phyloP scores from a whole-genome alignment of 192 early-diverging fungal species.

The Coemansia sp. region DNA sequence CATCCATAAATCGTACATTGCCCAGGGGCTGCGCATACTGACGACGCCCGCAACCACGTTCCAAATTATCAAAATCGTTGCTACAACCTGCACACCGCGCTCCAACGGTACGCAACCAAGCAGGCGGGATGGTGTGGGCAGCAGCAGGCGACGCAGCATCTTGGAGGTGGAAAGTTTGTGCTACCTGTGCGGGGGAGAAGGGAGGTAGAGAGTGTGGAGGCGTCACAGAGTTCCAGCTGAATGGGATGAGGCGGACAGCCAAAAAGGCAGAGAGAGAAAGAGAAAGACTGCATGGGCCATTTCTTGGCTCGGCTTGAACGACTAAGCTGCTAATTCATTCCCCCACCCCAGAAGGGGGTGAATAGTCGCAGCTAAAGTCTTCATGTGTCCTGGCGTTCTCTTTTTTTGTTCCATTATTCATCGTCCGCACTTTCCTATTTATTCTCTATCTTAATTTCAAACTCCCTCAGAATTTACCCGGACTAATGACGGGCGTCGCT shows the following conservation, averaged over 20 bases:
- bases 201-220: background rate
- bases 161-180: background rate
- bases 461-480: background rate
- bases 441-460: conserved; percentile 9
- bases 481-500: conserved; percentile 31
- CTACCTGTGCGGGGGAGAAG: background rate
- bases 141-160: conserved; percentile 22
- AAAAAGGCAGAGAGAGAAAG: background rate
- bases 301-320: background rate
- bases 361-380: background rate
- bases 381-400: background rate
- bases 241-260: background rate
- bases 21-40: conserved; percentile 30
- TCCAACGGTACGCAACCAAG: conserved; percentile 25
- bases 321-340: background rate
- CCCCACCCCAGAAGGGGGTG: no score
- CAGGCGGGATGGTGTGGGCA: conserved; percentile 23
- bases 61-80: conserved; percentile 15
- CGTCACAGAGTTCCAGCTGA: background rate
- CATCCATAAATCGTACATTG: conserved; percentile 42
- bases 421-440: conserved; percentile 9
- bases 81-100: conserved; percentile 15
- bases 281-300: background rate
- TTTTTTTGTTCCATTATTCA: conserved; percentile 8
- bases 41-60: conserved; percentile 16